Percentiles rank a stretch among this genome's conserved stretches.
phyloP scores from a whole-genome alignment of 305 asterid species.

The Coffea humblotiana region DNA sequence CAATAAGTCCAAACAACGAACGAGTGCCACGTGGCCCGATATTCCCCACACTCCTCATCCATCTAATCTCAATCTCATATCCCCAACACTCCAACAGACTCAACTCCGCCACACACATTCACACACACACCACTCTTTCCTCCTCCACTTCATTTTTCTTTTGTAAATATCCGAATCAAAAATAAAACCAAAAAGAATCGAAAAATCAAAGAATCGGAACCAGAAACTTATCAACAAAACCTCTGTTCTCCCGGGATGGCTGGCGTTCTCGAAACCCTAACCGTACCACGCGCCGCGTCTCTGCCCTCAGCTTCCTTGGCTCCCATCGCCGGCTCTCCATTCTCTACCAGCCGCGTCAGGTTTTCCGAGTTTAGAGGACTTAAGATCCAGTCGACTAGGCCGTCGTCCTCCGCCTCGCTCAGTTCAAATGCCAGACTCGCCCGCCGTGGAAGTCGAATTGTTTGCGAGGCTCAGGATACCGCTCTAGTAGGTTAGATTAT shows the following conservation, averaged over 20 bases:
- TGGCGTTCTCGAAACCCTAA: slow-evolving; percentile 59
- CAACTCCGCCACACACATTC: too few relatives aligned
- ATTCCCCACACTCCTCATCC: too few relatives aligned
- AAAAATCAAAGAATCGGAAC: background rate
- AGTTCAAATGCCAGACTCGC: slow-evolving; percentile 34
- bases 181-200: background rate
- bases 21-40: too few relatives aligned
- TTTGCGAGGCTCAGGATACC: slow-evolving; percentile 74
- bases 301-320: slow-evolving; percentile 46
- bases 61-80: too few relatives aligned
- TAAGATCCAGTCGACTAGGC: slow-evolving; percentile 46
- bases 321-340: slow-evolving; percentile 38
- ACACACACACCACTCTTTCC: slow-evolving; percentile 25
- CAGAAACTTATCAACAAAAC: background rate
- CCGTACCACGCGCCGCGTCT: slow-evolving; percentile 65
- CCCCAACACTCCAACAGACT: too few relatives aligned
- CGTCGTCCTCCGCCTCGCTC: slow-evolving; percentile 32
- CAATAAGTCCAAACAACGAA: too few relatives aligned
- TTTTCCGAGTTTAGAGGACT: slow-evolving; percentile 58
- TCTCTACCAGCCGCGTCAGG: slow-evolving; percentile 36
- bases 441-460: slow-evolving; percentile 46
- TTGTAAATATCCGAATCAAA: background rate
- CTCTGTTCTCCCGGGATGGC: slow-evolving; percentile 42
- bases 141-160: slow-evolving; percentile 3
- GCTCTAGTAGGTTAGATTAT: slow-evolving; percentile 52